These are phyloP conservation scores for Neonectria ditissima DNA, from an alignment of 2,329 filamentous ascomycete species.

Conservation along the genomic window DNA sequence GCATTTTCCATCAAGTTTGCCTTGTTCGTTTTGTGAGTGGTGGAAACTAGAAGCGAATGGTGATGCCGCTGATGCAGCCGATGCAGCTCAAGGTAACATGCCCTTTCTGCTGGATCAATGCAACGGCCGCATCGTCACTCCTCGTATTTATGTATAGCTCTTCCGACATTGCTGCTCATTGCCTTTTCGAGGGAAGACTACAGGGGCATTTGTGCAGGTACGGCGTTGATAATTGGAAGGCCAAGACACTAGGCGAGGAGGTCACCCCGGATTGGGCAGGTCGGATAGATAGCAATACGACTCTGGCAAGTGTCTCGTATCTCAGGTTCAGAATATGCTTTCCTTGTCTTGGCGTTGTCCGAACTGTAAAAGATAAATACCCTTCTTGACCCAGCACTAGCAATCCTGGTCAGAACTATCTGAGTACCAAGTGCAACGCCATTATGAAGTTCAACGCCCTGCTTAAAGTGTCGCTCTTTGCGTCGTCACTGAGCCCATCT, in stretches of 20 bases:
- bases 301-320: background rate
- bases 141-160: background rate
- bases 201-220: background rate
- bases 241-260: conserved; percentile 1
- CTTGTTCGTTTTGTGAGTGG: no score
- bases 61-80: no score
- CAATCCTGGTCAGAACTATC: background rate
- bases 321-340: background rate
- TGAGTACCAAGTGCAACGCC: background rate
- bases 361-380: background rate
- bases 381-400: background rate
- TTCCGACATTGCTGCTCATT: background rate
- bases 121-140: background rate
- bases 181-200: background rate
- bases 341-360: background rate
- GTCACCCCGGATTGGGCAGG: background rate
- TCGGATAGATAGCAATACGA: background rate
- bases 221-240: background rate
- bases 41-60: no score
- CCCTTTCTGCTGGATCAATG: background rate
- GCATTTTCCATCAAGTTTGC: no score
- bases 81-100: background rate
- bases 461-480: background rate
- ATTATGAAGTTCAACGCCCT: background rate
- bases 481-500: background rate